Percentiles rank a stretch among this genome's conserved stretches.
Conservation (phyloP, 2,329 filamentous ascomycete genomes). For the Fusarium mangiferae region DNA sequence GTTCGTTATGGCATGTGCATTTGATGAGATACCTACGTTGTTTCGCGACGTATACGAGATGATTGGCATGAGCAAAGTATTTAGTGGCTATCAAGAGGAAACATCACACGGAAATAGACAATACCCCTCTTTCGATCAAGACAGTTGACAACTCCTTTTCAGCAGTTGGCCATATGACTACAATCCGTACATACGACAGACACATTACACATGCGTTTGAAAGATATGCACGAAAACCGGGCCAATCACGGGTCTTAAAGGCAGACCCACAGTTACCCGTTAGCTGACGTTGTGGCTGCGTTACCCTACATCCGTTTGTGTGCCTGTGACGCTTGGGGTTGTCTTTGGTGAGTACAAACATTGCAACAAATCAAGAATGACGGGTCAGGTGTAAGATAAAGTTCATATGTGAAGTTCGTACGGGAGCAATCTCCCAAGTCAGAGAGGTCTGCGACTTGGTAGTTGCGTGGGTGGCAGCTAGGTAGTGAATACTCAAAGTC, state of each 20-base stretch:
- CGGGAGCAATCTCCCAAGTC: too few relatives aligned
- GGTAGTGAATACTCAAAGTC: fast-evolving
- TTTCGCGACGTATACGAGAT: neutral
- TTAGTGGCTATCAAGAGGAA: neutral
- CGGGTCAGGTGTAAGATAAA: too few relatives aligned
- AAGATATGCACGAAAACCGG: neutral
- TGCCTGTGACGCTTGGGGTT: neutral
- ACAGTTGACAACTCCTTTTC: neutral
- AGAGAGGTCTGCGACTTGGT: neutral
- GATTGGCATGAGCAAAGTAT: neutral
- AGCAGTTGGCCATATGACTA: neutral
- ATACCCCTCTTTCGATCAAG: too few relatives aligned
- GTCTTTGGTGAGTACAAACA: neutral
- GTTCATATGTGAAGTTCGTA: too few relatives aligned
- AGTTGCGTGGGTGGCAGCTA: neutral
- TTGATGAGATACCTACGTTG: neutral
- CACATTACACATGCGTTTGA: neutral
- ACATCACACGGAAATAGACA: neutral
- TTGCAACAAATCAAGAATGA: neutral
- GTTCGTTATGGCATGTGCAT: neutral
- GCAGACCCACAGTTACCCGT: neutral
- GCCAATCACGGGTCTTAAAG: neutral
- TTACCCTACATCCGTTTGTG: neutral
- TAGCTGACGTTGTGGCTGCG: neutral
- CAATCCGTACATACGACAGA: neutral